phyloP scores from a whole-genome alignment of 352 stramenopile species.

The Globisporangium emineosum region DNA sequence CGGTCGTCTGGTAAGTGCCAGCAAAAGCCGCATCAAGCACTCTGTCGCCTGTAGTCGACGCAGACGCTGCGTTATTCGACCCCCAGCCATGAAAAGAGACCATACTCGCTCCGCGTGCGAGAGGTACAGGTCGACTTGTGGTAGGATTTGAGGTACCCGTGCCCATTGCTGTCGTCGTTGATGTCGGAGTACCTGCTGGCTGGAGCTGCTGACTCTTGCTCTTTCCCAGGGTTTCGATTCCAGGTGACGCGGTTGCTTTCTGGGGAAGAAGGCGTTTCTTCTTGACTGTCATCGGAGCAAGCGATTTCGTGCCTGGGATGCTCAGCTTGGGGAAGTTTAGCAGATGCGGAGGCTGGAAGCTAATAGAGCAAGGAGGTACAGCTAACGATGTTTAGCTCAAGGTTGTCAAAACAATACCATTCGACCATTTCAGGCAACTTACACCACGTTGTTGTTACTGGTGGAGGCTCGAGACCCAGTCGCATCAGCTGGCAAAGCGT shows the following conservation, averaged over 20 bases:
- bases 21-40: conserved; percentile 41
- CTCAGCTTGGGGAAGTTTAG: conserved; percentile 51
- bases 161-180: not conserved
- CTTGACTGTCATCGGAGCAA: conserved; percentile 15
- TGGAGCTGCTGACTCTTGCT: conserved; percentile 17
- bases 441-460: not conserved
- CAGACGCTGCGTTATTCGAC: not conserved
- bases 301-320: conserved; percentile 45
- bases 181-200: no score
- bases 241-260: not conserved
- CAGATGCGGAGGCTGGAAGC: conserved; percentile 18
- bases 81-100: not conserved
- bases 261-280: conserved; percentile 8
- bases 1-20: conserved; percentile 58
- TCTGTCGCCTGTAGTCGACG: not conserved
- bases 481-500: not conserved
- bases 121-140: not conserved
- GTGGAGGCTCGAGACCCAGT: not conserved
- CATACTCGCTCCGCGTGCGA: not conserved
- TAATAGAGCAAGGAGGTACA: not conserved
- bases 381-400: not conserved
- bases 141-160: not conserved
- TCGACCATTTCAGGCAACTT: not conserved
- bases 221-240: conserved; percentile 4
- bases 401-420: not conserved